These are phyloP conservation scores for Hyaloscypha variabilis DNA, from an alignment of 495 filamentous ascomycete species.

Conservation along the genomic window DNA sequence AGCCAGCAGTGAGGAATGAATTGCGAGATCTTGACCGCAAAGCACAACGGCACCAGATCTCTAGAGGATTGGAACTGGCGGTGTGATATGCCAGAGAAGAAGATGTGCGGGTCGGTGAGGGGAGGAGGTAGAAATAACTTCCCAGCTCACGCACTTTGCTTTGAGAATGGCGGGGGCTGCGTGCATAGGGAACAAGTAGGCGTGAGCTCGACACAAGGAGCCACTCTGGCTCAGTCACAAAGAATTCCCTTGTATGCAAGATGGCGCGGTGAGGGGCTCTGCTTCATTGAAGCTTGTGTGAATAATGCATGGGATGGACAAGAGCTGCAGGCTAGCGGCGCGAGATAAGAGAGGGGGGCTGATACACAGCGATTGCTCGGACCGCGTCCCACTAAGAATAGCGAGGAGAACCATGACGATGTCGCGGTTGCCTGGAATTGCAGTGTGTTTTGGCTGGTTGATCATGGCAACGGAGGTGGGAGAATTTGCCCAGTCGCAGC, in stretches of 20 bases:
- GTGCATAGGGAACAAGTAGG: constrained; percentile 23
- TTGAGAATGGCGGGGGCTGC: constrained; percentile 24
- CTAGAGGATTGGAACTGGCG: constrained; percentile 32
- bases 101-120: constrained; percentile 43
- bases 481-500: background rate
- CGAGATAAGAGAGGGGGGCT: constrained; percentile 1
- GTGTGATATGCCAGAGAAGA: constrained; percentile 38
- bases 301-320: constrained; percentile 15
- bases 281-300: background rate
- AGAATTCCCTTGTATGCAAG: constrained; percentile 29
- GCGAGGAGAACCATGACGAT: constrained; percentile 11
- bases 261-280: constrained; percentile 5
- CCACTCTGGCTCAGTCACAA: constrained; percentile 23
- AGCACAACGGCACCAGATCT: constrained; percentile 29
- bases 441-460: constrained; percentile 5
- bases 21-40: constrained; percentile 4
- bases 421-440: constrained; percentile 10
- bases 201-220: background rate
- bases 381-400: background rate
- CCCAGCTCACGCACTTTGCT: constrained; percentile 17
- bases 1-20: constrained; percentile 11
- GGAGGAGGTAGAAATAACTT: constrained; percentile 35
- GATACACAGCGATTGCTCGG: background rate
- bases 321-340: constrained; percentile 14
- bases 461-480: background rate